Evolutionary conservation across 2,329 filamentous ascomycete genomes (phyloP), one percentile per base, ranked within the genome.

Genomic region (Fusarium camptoceras): DNA sequence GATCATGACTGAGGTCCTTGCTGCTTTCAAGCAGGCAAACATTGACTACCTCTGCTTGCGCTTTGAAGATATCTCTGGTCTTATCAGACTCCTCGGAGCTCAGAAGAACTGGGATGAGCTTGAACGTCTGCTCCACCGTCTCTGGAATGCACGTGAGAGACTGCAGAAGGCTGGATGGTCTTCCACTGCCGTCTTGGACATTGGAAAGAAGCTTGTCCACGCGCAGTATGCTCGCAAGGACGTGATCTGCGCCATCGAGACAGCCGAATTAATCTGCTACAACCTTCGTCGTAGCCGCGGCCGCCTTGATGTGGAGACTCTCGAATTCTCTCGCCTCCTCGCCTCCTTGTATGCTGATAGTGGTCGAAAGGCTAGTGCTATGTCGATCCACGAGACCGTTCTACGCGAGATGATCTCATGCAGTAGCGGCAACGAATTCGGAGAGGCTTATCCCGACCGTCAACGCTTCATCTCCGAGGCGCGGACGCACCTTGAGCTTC

Each of bases 51-150:
- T 80, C 16, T 78, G 80, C 12, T 70, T 87, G 18, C 77, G 78
- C 22, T 80, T 84, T 54, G 77, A 81, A 31, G 83, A 85, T 39
- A 75, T 87, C 2, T 80, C 80, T 20, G 81, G 81, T 10, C 77
- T 86, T 3, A 78, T 85, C 28, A 79, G 79, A 12, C 76, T 87
- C 6, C 78, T 87, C 3, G 84, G 84, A 30, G 80, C 82, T 25
- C 83, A 86, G 60, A 73, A 79, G 59, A 83, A 85, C 71, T 84
- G 80, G 62, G 73, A 76, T 22, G 83, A 84, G 51, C 80, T 85
- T 14, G 83, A 85, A 68, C 71, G 6, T 4, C 58, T 76, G 0
- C 71, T 76, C 8, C 48, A 55, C 8, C 70, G 64, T 15, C 66
- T 76, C 25, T 76, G 75, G 75, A 25, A 47, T 8, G 51, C 63